Evolutionary conservation across 2,329 filamentous ascomycete genomes (phyloP).

Genomic region (Neofusicoccum laricinum): DNA sequence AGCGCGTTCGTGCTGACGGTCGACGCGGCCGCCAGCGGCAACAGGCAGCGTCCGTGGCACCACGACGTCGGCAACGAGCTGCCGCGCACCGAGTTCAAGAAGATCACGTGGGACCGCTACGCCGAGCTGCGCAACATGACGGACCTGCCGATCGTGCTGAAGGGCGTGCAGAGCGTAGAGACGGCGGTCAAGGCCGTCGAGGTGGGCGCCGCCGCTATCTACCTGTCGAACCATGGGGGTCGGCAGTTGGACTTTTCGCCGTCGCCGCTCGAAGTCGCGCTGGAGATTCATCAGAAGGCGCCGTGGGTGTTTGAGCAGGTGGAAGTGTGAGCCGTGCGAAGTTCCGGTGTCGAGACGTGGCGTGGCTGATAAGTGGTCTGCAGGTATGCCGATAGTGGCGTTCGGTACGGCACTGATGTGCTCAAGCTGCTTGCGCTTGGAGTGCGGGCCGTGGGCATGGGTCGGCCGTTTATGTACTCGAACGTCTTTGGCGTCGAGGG

Average conservation of each 20-base stretch:
- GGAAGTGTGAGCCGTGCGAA: constrained; percentile 29
- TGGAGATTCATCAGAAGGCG: constrained; percentile 66
- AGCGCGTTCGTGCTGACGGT: constrained; percentile 41
- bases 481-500: constrained; percentile 59
- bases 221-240: constrained; percentile 42
- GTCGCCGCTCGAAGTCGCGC: constrained; percentile 65
- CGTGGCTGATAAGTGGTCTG: neutral
- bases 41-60: constrained; percentile 34
- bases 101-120: constrained; percentile 33
- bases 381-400: constrained; percentile 35
- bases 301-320: constrained; percentile 38
- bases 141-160: constrained; percentile 36
- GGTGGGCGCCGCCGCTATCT: constrained; percentile 36
- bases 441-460: constrained; percentile 43
- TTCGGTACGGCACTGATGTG: constrained; percentile 38
- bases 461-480: constrained; percentile 51
- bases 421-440: constrained; percentile 39
- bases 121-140: constrained; percentile 35
- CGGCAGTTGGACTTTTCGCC: constrained; percentile 37
- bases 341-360: neutral
- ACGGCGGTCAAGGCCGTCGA: constrained; percentile 36
- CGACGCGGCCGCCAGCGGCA: constrained; percentile 38
- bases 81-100: constrained; percentile 26
- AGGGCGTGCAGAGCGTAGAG: constrained; percentile 40
- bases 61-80: constrained; percentile 28